Evolutionary conservation across 805 yeast species (phyloP).

Genomic region (Soucietia sequanensis): DNA sequence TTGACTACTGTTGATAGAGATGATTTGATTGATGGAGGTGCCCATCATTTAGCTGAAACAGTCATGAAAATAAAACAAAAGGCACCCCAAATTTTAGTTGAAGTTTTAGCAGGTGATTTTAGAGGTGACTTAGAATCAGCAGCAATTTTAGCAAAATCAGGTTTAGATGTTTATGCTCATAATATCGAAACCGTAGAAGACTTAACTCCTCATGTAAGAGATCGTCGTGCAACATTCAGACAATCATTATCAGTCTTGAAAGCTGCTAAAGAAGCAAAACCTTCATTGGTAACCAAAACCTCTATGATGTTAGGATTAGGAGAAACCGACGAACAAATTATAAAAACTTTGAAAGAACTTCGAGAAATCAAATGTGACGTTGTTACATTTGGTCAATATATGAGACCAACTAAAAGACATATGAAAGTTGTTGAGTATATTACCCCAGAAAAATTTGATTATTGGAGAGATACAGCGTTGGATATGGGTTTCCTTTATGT

Average conservation of each 20-base stretch:
- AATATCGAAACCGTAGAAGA: constrained; percentile 95
- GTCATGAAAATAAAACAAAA: constrained; percentile 80
- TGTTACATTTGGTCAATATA: constrained; percentile 97
- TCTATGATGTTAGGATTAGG: constrained; percentile 97
- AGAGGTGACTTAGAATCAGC: constrained; percentile 86
- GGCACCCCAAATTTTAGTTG: constrained; percentile 89
- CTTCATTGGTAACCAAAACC: constrained; percentile 82
- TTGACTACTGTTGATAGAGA: constrained; percentile 97
- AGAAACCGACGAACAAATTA: constrained; percentile 87
- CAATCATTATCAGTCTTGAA: constrained; percentile 78
- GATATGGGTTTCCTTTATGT: constrained; percentile 93
- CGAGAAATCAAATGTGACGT: constrained; percentile 82
- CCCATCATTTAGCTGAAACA: constrained; percentile 85
- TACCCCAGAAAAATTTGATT: constrained; percentile 89
- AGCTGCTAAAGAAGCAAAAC: constrained; percentile 76
- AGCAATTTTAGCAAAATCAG: constrained; percentile 74
- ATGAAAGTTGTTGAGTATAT: constrained; percentile 97
- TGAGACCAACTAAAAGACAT: constrained; percentile 98
- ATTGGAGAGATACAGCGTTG: constrained; percentile 85
- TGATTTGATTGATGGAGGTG: constrained; percentile 90
- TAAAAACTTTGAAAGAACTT: constrained; percentile 72
- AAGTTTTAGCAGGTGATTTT: constrained; percentile 93
- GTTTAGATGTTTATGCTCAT: constrained; percentile 95
- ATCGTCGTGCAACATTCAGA: constrained; percentile 92
- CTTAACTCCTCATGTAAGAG: constrained; percentile 91